Evolutionary conservation across 176 grass and related monocot genomes (phyloP).

Genomic region (Coix lacrymajobi): DNA sequence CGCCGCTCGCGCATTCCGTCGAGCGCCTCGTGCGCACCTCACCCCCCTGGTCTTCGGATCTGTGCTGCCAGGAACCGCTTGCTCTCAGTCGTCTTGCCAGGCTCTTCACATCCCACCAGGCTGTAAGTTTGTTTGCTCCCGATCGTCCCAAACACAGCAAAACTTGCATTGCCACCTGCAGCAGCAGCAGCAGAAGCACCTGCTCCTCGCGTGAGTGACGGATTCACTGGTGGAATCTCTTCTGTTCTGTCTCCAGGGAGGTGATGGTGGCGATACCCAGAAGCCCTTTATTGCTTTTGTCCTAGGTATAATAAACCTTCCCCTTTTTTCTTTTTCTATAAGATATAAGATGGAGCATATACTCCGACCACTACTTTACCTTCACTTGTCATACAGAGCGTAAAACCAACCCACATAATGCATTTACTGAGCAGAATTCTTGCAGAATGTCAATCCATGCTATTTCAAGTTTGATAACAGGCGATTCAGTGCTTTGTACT

Average conservation of each 20-base stretch:
- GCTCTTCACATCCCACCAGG: constrained; percentile 25
- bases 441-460: not conserved
- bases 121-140: constrained; percentile 19
- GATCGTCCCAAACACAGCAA: not conserved
- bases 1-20: not conserved
- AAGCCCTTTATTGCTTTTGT: constrained; percentile 86
- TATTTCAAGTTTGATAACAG: not conserved
- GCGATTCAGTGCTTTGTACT: not conserved
- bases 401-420: not conserved
- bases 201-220: not conserved
- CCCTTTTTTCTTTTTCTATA: not conserved
- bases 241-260: constrained; percentile 31
- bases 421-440: not conserved
- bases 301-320: constrained; percentile 41
- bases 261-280: not conserved
- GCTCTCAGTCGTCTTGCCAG: constrained; percentile 2
- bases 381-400: not conserved
- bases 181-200: not conserved
- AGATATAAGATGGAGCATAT: not conserved
- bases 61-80: constrained; percentile 15
- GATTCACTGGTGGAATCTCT: not conserved
- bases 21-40: not conserved
- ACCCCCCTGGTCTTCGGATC: not conserved
- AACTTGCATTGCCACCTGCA: not conserved
- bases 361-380: not conserved